These are phyloP conservation scores for Microsporum ferrugineum DNA, from an alignment of 2,329 filamentous ascomycete genomes.

Conservation along the genomic window DNA sequence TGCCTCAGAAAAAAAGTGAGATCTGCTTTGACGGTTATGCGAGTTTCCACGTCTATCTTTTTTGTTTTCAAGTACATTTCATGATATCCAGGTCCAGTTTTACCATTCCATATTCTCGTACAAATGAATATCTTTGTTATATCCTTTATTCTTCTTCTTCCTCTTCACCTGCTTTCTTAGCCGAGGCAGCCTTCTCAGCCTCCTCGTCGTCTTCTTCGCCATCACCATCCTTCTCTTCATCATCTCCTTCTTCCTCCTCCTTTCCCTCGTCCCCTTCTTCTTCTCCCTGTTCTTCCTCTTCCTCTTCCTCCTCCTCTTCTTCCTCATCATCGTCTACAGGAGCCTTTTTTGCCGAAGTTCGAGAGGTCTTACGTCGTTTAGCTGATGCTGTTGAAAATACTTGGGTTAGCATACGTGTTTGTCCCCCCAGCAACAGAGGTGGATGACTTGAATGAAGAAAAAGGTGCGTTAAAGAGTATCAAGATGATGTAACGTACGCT, in stretches of 20 bases:
- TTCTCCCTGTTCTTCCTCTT: constrained; percentile 21
- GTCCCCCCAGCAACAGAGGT: background rate
- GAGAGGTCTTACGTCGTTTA: constrained; percentile 21
- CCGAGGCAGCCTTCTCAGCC: constrained; percentile 3
- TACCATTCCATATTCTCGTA: background rate
- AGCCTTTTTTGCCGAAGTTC: constrained; percentile 7
- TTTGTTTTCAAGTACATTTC: background rate
- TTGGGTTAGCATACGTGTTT: background rate
- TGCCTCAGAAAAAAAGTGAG: background rate
- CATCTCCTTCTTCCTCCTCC: constrained; percentile 20
- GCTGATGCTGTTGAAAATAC: constrained; percentile 7
- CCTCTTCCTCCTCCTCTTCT: constrained; percentile 18
- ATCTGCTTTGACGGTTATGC: background rate
- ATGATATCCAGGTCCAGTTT: background rate
- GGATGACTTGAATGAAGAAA: background rate
- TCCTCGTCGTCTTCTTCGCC: constrained; percentile 18
- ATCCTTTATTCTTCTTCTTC: background rate
- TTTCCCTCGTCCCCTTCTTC: constrained; percentile 16
- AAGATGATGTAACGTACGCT: constrained; percentile 9
- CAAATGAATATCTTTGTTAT: background rate
- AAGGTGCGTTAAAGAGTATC: background rate
- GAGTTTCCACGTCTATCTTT: background rate
- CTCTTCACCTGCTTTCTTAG: background rate
- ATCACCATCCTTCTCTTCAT: constrained; percentile 21
- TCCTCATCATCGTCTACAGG: constrained; percentile 1